These are phyloP conservation scores for Inga oerstediana DNA, from an alignment of 306 rosid species.

Conservation along the genomic window DNA sequence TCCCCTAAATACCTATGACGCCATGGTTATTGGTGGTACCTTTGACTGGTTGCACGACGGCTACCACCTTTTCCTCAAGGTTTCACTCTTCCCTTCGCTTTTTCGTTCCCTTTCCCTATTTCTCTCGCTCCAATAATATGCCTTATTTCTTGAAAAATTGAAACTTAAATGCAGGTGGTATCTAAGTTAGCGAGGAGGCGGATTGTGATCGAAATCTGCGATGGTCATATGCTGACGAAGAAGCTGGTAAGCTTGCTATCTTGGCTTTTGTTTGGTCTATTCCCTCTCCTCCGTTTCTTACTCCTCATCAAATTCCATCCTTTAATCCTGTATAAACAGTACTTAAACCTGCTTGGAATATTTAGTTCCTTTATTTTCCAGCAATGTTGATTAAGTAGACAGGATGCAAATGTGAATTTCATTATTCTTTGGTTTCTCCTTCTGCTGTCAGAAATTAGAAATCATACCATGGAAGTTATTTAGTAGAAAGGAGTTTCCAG, in stretches of 20 bases:
- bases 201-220: slow-evolving; percentile 80
- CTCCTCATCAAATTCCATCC: neutral
- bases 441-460: neutral
- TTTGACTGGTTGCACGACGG: slow-evolving; percentile 92
- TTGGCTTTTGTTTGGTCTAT: neutral
- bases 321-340: neutral
- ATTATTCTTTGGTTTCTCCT: neutral
- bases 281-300: neutral
- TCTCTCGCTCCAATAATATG: neutral
- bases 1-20: slow-evolving; percentile 68
- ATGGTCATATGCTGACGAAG: slow-evolving; percentile 83
- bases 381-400: neutral
- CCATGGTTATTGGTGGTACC: slow-evolving; percentile 92
- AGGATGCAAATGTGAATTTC: neutral
- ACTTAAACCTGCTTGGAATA: neutral
- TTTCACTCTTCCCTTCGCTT: slow-evolving; percentile 9
- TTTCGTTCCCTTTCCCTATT: neutral
- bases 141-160: neutral
- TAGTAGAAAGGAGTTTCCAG: neutral
- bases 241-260: slow-evolving; percentile 58
- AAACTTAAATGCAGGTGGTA: slow-evolving; percentile 57
- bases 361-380: neutral
- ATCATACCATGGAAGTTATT: neutral
- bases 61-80: slow-evolving; percentile 90
- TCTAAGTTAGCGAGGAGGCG: slow-evolving; percentile 69